phyloP scores from a whole-genome alignment of 805 yeast species.

The Metschnikowia matae region DNA sequence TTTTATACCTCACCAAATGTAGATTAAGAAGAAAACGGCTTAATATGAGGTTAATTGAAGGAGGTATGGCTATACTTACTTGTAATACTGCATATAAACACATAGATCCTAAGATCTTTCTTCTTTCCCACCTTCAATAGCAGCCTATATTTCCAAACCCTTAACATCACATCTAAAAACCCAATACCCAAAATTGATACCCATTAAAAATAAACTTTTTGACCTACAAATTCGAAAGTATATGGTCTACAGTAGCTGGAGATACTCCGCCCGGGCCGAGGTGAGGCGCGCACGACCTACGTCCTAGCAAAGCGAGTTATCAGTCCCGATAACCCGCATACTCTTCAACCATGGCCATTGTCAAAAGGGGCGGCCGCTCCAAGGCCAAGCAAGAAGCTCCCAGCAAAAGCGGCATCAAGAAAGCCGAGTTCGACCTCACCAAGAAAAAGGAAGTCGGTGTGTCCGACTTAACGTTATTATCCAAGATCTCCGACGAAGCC shows the following conservation, averaged over 20 bases:
- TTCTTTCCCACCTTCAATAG: too few species aligned
- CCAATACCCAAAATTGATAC: background rate
- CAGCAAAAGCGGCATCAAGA: slow-evolving; percentile 58
- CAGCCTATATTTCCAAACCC: too few species aligned
- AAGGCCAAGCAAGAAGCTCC: slow-evolving; percentile 50
- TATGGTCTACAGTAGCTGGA: background rate
- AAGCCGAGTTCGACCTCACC: slow-evolving; percentile 83
- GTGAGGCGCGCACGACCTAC: slow-evolving; percentile 3
- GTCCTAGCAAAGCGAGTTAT: background rate
- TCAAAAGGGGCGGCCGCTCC: slow-evolving; percentile 68
- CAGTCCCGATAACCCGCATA: slow-evolving; percentile 3
- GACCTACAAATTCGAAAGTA: too few species aligned
- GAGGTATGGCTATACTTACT: too few species aligned
- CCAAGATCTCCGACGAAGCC: slow-evolving; percentile 85
- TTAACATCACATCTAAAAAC: too few species aligned
- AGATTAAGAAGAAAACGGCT: too few species aligned
- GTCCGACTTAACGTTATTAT: slow-evolving; percentile 83
- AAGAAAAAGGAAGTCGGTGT: slow-evolving; percentile 98
- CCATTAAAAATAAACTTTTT: too few species aligned
- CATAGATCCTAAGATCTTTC: too few species aligned
- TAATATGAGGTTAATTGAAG: too few species aligned
- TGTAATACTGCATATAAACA: too few species aligned
- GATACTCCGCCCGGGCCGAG: background rate
- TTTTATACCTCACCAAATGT: too few species aligned
- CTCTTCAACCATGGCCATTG: slow-evolving; percentile 56